A percentile compares a stretch with the other conserved stretches of the same genome.
Conservation (phyloP, 2,329 filamentous ascomycete species). For the Colletotrichum costaricense region DNA sequence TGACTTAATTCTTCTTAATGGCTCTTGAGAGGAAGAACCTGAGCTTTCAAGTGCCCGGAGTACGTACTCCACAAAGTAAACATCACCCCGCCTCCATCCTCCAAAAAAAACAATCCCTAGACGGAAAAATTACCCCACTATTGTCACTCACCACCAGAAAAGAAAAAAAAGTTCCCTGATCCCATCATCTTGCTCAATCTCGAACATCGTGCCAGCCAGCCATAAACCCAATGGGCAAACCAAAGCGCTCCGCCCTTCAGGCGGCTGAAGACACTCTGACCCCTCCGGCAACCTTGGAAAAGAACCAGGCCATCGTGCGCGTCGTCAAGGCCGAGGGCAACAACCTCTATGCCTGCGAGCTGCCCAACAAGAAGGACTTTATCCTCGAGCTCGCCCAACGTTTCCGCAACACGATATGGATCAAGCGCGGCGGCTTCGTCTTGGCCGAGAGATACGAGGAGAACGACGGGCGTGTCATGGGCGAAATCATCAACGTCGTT, state of each 20-base stretch:
- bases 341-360: conserved; percentile 84
- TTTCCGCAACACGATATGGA: conserved; percentile 94
- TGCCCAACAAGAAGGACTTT: conserved; percentile 73
- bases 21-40: not conserved
- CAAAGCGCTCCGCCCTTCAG: conserved; percentile 80
- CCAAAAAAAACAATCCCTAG: conserved; percentile 15
- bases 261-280: conserved; percentile 78
- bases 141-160: conserved; percentile 5
- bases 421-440: conserved; percentile 89
- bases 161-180: conserved; percentile 10
- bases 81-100: not conserved
- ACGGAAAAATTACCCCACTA: conserved; percentile 28
- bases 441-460: conserved; percentile 78
- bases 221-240: conserved; percentile 47
- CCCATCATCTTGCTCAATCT: not conserved
- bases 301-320: conserved; percentile 77
- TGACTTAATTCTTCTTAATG: not conserved
- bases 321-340: conserved; percentile 88
- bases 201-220: too few species aligned
- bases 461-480: conserved; percentile 81
- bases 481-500: conserved; percentile 94
- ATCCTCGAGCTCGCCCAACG: conserved; percentile 85
- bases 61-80: not conserved
- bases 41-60: not conserved
- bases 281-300: conserved; percentile 68